Evolutionary conservation across 257 asterid species (phyloP), one percentile per base, ranked within the genome.

Genomic region (Handroanthus guayacan): DNA sequence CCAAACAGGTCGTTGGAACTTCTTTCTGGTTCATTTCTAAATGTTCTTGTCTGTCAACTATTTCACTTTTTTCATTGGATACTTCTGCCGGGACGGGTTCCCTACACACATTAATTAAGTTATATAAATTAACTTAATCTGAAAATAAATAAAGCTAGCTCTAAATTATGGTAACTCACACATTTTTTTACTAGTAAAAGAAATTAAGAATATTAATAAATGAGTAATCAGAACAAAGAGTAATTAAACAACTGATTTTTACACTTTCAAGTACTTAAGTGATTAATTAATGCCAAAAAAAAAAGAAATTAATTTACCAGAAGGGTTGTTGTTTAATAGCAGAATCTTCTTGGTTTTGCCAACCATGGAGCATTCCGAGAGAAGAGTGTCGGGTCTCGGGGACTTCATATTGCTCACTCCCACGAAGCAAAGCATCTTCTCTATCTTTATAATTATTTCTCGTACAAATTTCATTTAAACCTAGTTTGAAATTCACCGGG

Each of bases 301-400:
- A 25, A 9, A 0, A 5, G 4, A 25, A 3, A 54, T 14, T 2
- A 51, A 38, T 5, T 83, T 86, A 91, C 93, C 93, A 82, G 69
- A 86, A 79, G 72, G 80, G 82, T 34, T 81, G 87, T 79, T 78
- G 86, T 84, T 86, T 78, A 72, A 68, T 72, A 9, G 86, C 69
- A 34, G 89, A 86, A 83, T 89, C 92, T 83, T 79, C 81, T 89
- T 79, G 92, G 58, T 84, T 82, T 68, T 82, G 89, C 90, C 90
- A 84, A 71, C 76, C 79, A 64, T 86, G 92, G 69, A 80, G 85
- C 79, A 76, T 79, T 75, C 82, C 87, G 34, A 81, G 83, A 47
- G 86, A 81, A 75, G 85, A 48, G 25, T 80, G 79, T 73, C 87
- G 83, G 80, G 79, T 39, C 67, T 78, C 84, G 69, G 82, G 83